phyloP scores from a whole-genome alignment of 768 basidiomycete genomes.

The Vishniacozyma victoriae region DNA sequence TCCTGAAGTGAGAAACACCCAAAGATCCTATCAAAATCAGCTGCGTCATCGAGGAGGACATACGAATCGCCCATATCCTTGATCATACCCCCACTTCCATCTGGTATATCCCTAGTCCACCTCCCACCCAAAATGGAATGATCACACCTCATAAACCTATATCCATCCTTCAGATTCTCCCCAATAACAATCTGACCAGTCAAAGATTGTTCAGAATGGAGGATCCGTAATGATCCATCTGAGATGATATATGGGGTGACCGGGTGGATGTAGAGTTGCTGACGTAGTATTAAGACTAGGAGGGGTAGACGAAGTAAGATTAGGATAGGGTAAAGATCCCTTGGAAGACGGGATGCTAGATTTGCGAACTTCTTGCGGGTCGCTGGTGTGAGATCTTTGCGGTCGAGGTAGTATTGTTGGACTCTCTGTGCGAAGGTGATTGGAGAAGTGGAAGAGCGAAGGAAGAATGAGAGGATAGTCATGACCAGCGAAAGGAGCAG shows the following conservation, averaged over 20 bases:
- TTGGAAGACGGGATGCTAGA: constrained; percentile 9
- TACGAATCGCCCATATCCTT: constrained; percentile 53
- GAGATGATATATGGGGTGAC: constrained; percentile 24
- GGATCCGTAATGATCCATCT: constrained; percentile 28
- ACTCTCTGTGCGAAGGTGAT: constrained; percentile 5
- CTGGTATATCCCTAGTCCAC: constrained; percentile 58
- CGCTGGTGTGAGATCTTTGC: background rate
- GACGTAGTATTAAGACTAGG: constrained; percentile 26
- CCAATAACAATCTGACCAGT: constrained; percentile 81
- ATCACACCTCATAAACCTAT: constrained; percentile 53
- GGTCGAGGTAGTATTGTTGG: background rate
- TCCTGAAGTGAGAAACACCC: constrained; percentile 81
- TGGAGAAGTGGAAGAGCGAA: constrained; percentile 10
- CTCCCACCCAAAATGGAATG: constrained; percentile 62
- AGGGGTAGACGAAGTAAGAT: constrained; percentile 29
- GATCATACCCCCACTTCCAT: constrained; percentile 21
- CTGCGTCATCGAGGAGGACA: constrained; percentile 47
- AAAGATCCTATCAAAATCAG: constrained; percentile 59
- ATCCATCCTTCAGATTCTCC: constrained; percentile 51
- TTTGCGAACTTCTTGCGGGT: background rate
- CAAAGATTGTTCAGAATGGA: constrained; percentile 42
- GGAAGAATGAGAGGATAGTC: constrained; percentile 20
- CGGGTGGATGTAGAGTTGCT: constrained; percentile 28
- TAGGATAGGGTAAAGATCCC: constrained; percentile 16
- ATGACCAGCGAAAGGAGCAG: constrained; percentile 28